A percentile compares a stretch with the other conserved stretches of the same genome.
Evolutionary conservation across 768 basidiomycete species (phyloP).

Genomic region (Scleroderma bovista): DNA sequence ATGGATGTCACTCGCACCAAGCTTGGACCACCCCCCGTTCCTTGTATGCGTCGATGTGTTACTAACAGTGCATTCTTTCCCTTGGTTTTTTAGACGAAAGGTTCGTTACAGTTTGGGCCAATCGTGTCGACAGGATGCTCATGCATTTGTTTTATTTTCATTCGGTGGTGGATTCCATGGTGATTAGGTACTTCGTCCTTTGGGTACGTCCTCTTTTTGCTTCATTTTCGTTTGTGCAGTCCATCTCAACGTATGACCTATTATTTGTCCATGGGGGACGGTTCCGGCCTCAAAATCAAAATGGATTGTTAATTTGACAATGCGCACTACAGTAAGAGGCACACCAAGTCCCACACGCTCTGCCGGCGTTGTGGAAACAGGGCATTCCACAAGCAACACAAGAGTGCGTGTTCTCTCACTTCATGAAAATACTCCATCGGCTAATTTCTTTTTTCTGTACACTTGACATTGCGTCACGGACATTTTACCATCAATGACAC

Average conservation of each 20-base stretch:
- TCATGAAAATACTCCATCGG: too few species aligned
- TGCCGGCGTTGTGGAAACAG: constrained; percentile 96
- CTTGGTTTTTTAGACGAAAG: constrained; percentile 65
- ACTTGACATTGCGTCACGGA: too few species aligned
- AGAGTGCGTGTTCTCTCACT: constrained; percentile 53
- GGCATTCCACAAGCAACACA: constrained; percentile 97
- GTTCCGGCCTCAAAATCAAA: background rate
- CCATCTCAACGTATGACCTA: background rate
- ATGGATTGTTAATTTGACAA: background rate
- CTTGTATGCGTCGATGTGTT: background rate
- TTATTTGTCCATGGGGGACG: background rate
- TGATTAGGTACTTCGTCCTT: constrained; percentile 90
- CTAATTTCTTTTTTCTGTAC: too few species aligned
- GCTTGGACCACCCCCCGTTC: background rate
- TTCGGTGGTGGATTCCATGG: background rate
- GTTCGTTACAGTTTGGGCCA: constrained; percentile 37
- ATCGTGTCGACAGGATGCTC: constrained; percentile 9
- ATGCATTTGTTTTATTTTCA: background rate
- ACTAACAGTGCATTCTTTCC: constrained; percentile 18
- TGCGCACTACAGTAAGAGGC: constrained; percentile 69
- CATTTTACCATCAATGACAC: too few species aligned
- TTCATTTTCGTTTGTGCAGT: background rate
- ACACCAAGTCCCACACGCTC: constrained; percentile 95
- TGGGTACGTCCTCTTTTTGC: constrained; percentile 56
- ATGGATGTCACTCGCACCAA: constrained; percentile 27